A percentile compares a stretch with the other conserved stretches of the same genome.
Evolutionary conservation across 2,329 filamentous ascomycete genomes (phyloP).

Genomic region (Bimuria novae-zelandiae): DNA sequence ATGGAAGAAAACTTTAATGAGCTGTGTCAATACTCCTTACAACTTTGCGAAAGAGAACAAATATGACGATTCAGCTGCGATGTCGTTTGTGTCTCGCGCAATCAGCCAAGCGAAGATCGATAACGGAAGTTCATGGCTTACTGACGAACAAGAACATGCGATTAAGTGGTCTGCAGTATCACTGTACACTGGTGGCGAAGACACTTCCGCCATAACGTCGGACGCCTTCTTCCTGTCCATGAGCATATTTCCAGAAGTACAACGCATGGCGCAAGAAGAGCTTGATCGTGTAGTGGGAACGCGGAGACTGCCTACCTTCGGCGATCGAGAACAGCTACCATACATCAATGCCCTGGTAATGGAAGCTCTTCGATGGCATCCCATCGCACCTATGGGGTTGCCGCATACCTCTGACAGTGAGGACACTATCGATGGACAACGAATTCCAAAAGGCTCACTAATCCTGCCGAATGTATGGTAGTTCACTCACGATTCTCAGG

Average conservation of each 20-base stretch:
- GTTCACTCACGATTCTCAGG: background rate
- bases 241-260: constrained; percentile 54
- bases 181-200: constrained; percentile 38
- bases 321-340: constrained; percentile 47
- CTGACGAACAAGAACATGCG: constrained; percentile 27
- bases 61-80: constrained; percentile 12
- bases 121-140: background rate
- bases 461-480: constrained; percentile 57
- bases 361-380: constrained; percentile 62
- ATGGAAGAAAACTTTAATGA: constrained; percentile 27
- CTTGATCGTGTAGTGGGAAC: constrained; percentile 48
- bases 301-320: constrained; percentile 40
- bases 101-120: constrained; percentile 26
- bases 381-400: constrained; percentile 56
- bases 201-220: constrained; percentile 6
- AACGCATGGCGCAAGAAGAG: constrained; percentile 53
- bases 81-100: constrained; percentile 47
- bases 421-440: constrained; percentile 51
- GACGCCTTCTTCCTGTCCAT: constrained; percentile 46
- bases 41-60: constrained; percentile 44
- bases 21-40: constrained; percentile 45
- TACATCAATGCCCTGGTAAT: constrained; percentile 61
- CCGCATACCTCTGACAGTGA: constrained; percentile 53
- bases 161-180: constrained; percentile 47
- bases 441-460: constrained; percentile 53